A percentile compares a stretch with the other conserved stretches of the same genome.
Evolutionary conservation across 2,329 filamentous ascomycete genomes (phyloP).

Genomic region (Rhynchosporium graminicola): DNA sequence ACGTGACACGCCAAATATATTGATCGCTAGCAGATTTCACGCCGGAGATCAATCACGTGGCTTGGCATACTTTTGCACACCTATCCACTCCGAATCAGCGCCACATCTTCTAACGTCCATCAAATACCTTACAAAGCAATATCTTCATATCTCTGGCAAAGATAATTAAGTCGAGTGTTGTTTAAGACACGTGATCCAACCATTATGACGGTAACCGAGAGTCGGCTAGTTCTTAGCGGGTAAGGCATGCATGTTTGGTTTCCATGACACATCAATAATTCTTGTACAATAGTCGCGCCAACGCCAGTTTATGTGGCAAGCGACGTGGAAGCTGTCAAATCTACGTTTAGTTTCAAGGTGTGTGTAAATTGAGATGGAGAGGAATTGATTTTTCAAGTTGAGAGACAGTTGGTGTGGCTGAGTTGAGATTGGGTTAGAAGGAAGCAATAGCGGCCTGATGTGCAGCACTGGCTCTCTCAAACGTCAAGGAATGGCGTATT

Average conservation of each 20-base stretch:
- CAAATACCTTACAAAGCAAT: neutral
- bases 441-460: neutral
- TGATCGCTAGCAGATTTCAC: too few relatives aligned
- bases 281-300: neutral
- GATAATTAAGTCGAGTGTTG: neutral
- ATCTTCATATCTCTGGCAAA: neutral
- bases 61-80: too few relatives aligned
- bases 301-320: neutral
- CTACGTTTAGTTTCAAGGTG: neutral
- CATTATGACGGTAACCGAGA: neutral
- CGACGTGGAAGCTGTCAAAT: neutral
- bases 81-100: neutral
- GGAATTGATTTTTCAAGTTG: too few relatives aligned
- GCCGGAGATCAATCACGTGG: too few relatives aligned
- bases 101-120: neutral
- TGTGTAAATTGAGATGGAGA: neutral
- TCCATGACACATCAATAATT: slow-evolving; percentile 12
- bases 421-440: neutral
- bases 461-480: too few relatives aligned
- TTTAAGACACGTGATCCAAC: slow-evolving; percentile 1
- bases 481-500: too few relatives aligned
- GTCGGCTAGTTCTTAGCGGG: neutral
- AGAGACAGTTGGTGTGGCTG: neutral
- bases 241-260: slow-evolving; percentile 9
- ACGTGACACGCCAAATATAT: too few relatives aligned